Percentiles rank a stretch among this genome's conserved stretches.
Evolutionary conservation across 2,329 filamentous ascomycete species (phyloP).

Genomic region (Xylaria sp.): DNA sequence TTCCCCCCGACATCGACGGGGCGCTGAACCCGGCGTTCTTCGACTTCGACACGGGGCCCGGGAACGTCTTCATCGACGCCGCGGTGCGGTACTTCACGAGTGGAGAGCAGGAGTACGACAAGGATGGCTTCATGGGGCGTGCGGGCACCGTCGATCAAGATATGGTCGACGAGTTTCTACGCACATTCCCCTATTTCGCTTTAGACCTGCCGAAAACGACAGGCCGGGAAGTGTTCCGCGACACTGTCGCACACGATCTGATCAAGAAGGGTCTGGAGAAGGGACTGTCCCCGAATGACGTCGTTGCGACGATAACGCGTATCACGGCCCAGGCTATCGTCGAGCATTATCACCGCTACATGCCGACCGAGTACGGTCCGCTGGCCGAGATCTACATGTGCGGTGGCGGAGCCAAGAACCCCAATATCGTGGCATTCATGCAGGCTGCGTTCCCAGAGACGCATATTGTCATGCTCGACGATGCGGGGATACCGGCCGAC

Average conservation of each 20-base stretch:
- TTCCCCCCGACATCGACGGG: conserved; percentile 59
- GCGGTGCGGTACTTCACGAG: conserved; percentile 65
- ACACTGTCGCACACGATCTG: conserved; percentile 49
- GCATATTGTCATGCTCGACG: conserved; percentile 65
- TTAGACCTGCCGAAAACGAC: conserved; percentile 66
- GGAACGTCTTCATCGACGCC: conserved; percentile 67
- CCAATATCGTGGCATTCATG: conserved; percentile 66
- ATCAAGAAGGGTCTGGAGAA: conserved; percentile 18
- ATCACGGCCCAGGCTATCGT: conserved; percentile 70
- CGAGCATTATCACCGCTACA: conserved; percentile 59
- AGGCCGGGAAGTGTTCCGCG: conserved; percentile 68
- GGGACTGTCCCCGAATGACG: conserved; percentile 54
- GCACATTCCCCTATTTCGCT: conserved; percentile 60
- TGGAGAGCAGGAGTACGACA: conserved; percentile 62
- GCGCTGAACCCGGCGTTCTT: conserved; percentile 53
- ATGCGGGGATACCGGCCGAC: conserved; percentile 65
- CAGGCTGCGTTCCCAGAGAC: conserved; percentile 60
- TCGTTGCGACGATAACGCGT: conserved; percentile 68
- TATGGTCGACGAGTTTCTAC: conserved; percentile 64
- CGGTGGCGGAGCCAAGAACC: conserved; percentile 67
- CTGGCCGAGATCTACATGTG: conserved; percentile 69
- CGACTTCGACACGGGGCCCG: conserved; percentile 67
- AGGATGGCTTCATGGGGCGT: conserved; percentile 61
- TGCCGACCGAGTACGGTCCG: conserved; percentile 53
- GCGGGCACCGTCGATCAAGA: conserved; percentile 61